Conservation (phyloP, 2,329 filamentous ascomycete genomes). For the Phaeosphaeria sp. region DNA sequence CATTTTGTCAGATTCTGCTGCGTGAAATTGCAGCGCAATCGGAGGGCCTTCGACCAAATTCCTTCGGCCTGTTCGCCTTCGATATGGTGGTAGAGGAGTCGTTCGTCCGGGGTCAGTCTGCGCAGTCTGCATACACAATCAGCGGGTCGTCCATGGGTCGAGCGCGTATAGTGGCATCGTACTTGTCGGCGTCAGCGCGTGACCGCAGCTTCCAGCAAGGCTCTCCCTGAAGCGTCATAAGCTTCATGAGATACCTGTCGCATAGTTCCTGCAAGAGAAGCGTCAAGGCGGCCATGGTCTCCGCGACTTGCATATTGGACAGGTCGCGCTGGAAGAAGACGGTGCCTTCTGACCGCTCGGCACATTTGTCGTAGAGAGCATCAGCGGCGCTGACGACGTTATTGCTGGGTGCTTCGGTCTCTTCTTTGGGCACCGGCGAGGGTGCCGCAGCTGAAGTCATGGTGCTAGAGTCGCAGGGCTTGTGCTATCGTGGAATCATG, state of each 20-base stretch:
- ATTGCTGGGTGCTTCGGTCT: constrained; percentile 17
- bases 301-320: constrained; percentile 45
- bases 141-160: constrained; percentile 6
- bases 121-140: constrained; percentile 39
- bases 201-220: constrained; percentile 48
- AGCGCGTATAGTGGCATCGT: constrained; percentile 6
- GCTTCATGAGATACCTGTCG: constrained; percentile 47
- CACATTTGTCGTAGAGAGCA: constrained; percentile 49
- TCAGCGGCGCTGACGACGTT: constrained; percentile 33
- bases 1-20: constrained; percentile 81
- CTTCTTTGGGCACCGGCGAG: constrained; percentile 26
- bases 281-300: constrained; percentile 41
- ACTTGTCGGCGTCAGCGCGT: constrained; percentile 47
- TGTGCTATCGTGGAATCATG: constrained; percentile 31
- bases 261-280: constrained; percentile 42
- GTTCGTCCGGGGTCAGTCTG: constrained; percentile 70
- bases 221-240: constrained; percentile 45
- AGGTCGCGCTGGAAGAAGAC: constrained; percentile 51
- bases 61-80: constrained; percentile 85
- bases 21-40: constrained; percentile 80
- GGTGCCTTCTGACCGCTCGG: constrained; percentile 40
- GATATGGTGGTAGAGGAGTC: constrained; percentile 86
- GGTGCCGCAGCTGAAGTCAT: constrained; percentile 34
- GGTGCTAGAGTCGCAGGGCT: constrained; percentile 3
- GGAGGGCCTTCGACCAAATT: constrained; percentile 89